These are phyloP conservation scores for Penicillium antarcticum DNA, from an alignment of 495 filamentous ascomycete species.

Conservation along the genomic window DNA sequence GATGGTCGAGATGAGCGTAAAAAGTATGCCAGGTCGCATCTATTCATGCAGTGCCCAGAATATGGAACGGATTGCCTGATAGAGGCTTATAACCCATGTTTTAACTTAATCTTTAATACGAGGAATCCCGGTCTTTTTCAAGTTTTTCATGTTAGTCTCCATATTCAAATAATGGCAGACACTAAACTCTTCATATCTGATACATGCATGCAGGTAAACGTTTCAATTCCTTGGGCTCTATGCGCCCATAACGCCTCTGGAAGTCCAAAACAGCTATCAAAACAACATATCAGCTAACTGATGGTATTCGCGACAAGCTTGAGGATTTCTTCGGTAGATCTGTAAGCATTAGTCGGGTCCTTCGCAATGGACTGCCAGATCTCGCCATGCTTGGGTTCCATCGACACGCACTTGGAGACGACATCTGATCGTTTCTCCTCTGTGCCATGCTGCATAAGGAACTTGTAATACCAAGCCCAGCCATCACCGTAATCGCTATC, in stretches of 20 bases:
- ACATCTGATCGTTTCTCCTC: slow-evolving; percentile 85
- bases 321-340: slow-evolving; percentile 74
- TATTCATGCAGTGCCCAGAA: too few species aligned
- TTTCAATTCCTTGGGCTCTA: slow-evolving; percentile 4
- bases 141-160: too few species aligned
- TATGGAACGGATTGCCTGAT: too few species aligned
- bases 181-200: background rate
- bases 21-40: too few species aligned
- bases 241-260: slow-evolving; percentile 9
- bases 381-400: slow-evolving; percentile 89
- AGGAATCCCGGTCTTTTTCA: too few species aligned
- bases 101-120: too few species aligned
- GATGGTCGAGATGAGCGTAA: too few species aligned
- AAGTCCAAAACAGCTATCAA: background rate
- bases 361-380: slow-evolving; percentile 85
- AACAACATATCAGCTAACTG: slow-evolving; percentile 6
- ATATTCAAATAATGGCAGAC: background rate
- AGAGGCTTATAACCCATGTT: too few species aligned
- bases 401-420: slow-evolving; percentile 66
- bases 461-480: slow-evolving; percentile 99
- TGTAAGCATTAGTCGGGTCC: slow-evolving; percentile 73
- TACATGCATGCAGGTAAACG: background rate
- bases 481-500: slow-evolving; percentile 86
- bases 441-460: slow-evolving; percentile 84
- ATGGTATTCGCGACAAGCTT: slow-evolving; percentile 62